A percentile compares a stretch with the other conserved stretches of the same genome.
Evolutionary conservation across 1,284 basidiomycete species (phyloP).

Genomic region (Stereum hirsutum): DNA sequence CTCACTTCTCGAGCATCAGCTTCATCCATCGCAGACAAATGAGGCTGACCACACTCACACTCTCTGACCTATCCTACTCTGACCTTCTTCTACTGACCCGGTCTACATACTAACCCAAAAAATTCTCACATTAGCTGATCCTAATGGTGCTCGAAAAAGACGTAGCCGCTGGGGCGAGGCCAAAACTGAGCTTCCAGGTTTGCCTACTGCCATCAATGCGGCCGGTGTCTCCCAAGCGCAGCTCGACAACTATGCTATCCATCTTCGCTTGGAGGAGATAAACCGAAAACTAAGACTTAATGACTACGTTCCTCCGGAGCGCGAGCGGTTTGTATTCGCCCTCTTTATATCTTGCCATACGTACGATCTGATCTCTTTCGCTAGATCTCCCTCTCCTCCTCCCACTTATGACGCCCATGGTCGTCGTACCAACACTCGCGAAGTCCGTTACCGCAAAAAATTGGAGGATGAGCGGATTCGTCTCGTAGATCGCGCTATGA

Average conservation of each 20-base stretch:
- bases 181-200: conserved; percentile 79
- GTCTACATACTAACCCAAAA: conserved; percentile 53
- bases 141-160: conserved; percentile 83
- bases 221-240: conserved; percentile 87
- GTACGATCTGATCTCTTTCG: conserved; percentile 16
- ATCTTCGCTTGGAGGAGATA: conserved; percentile 94
- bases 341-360: conserved; percentile 1
- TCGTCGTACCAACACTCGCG: conserved; percentile 95
- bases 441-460: conserved; percentile 96
- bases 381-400: conserved; percentile 91
- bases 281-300: conserved; percentile 90
- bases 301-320: conserved; percentile 93
- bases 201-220: conserved; percentile 89
- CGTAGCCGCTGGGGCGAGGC: conserved; percentile 94
- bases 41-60: neutral
- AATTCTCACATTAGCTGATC: conserved; percentile 44
- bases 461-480: conserved; percentile 94
- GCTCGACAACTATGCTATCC: conserved; percentile 93
- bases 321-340: conserved; percentile 59
- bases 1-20: neutral
- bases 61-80: conserved; percentile 16
- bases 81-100: conserved; percentile 28
- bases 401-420: conserved; percentile 97
- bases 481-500: conserved; percentile 93
- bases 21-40: conserved; percentile 1